Conservation (phyloP, 148 eudicot species). For the Heliosperma pusillum region DNA sequence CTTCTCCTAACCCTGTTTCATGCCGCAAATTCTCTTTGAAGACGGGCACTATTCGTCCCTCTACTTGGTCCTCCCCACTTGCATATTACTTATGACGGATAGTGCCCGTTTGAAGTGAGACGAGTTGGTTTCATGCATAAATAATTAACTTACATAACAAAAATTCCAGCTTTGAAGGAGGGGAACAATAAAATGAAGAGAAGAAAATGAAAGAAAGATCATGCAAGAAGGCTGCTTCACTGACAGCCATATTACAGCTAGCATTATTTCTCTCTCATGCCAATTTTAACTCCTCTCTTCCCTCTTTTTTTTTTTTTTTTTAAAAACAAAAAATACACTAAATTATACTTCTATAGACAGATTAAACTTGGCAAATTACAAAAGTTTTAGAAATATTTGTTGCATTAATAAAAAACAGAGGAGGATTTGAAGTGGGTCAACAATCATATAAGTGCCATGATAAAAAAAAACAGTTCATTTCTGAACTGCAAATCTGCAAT, state of each 20-base stretch:
- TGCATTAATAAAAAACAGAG: conserved; percentile 1
- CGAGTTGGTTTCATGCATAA: not conserved
- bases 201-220: conserved; percentile 42
- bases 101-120: too few relatives aligned
- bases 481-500: not conserved
- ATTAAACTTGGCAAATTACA: not conserved
- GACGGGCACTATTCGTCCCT: too few relatives aligned
- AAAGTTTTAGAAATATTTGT: not conserved
- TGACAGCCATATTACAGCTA: conserved; percentile 83
- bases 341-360: not conserved
- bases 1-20: not conserved
- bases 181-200: conserved; percentile 18
- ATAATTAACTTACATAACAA: not conserved
- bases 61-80: too few relatives aligned
- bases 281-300: conserved; percentile 33
- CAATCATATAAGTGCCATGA: not conserved
- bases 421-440: conserved; percentile 16
- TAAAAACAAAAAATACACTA: not conserved
- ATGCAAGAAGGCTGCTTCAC: conserved; percentile 90
- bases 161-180: conserved; percentile 4
- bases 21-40: too few relatives aligned
- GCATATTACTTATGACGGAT: too few relatives aligned
- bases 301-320: conserved; percentile 5
- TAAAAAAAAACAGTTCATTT: not conserved
- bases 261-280: conserved; percentile 44